These are phyloP conservation scores for Rubus parviflorus DNA, from an alignment of 306 rosid species.

Conservation along the genomic window DNA sequence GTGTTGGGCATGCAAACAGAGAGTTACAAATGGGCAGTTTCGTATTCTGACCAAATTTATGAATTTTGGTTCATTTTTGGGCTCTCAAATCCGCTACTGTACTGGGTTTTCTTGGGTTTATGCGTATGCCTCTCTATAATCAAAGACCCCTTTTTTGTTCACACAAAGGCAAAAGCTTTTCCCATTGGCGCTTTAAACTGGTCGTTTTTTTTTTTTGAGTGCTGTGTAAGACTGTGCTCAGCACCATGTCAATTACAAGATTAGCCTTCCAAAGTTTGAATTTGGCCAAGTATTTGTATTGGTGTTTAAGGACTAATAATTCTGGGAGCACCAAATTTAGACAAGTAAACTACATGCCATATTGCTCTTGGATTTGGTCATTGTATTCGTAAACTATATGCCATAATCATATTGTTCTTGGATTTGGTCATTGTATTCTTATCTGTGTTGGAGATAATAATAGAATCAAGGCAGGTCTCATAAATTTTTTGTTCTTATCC, in stretches of 20 bases:
- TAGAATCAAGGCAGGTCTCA: neutral
- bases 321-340: slow-evolving; percentile 5
- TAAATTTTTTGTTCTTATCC: too few relatives aligned
- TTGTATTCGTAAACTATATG: neutral
- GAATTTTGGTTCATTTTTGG: slow-evolving; percentile 29
- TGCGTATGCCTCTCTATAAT: slow-evolving; percentile 19
- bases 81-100: slow-evolving; percentile 34
- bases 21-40: slow-evolving; percentile 23
- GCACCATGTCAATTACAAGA: slow-evolving; percentile 19
- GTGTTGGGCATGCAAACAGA: slow-evolving; percentile 51
- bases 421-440: neutral
- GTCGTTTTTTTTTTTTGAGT: slow-evolving; percentile 18
- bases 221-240: slow-evolving; percentile 14
- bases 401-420: neutral
- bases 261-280: slow-evolving; percentile 4
- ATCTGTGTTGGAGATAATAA: neutral
- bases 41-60: slow-evolving; percentile 34
- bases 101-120: slow-evolving; percentile 19
- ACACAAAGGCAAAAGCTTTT: neutral
- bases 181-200: slow-evolving; percentile 35
- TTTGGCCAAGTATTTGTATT: neutral
- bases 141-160: neutral
- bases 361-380: slow-evolving; percentile 3
- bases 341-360: neutral
- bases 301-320: neutral